Evolutionary conservation across 345 rosid genomes (phyloP).

Genomic region (Dimocarpus longan): DNA sequence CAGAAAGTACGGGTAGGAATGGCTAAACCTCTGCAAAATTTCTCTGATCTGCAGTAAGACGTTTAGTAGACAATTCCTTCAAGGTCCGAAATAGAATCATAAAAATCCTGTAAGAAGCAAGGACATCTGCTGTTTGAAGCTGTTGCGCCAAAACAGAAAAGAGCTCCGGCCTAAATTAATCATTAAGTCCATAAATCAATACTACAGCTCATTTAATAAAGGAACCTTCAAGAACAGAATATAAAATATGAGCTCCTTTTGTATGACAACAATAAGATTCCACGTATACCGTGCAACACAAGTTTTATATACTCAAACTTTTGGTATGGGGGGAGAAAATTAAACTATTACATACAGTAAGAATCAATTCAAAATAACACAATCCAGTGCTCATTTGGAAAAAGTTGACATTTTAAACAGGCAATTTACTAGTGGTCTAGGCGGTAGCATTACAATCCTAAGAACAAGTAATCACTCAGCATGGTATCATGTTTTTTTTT

Average conservation of each 20-base stretch:
- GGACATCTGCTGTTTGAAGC: slow-evolving; percentile 81
- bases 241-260: neutral
- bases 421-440: too few relatives aligned
- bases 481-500: too few relatives aligned
- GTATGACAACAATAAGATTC: neutral
- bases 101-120: slow-evolving; percentile 87
- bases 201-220: slow-evolving; percentile 20
- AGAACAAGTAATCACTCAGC: too few relatives aligned
- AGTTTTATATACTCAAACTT: neutral
- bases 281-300: neutral
- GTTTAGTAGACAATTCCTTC: slow-evolving; percentile 93
- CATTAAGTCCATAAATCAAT: slow-evolving; percentile 29
- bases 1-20: slow-evolving; percentile 5
- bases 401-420: too few relatives aligned
- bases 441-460: too few relatives aligned
- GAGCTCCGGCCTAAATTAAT: slow-evolving; percentile 77
- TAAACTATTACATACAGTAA: too few relatives aligned
- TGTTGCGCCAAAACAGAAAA: slow-evolving; percentile 78
- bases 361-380: too few relatives aligned
- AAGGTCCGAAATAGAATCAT: slow-evolving; percentile 86
- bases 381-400: too few relatives aligned
- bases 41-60: slow-evolving; percentile 84
- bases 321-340: neutral
- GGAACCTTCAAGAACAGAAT: neutral
- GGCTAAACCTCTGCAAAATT: slow-evolving; percentile 72